Base-by-base conservation (phyloP, 441 rosid species). In the Mallotus japonicus region DNA sequence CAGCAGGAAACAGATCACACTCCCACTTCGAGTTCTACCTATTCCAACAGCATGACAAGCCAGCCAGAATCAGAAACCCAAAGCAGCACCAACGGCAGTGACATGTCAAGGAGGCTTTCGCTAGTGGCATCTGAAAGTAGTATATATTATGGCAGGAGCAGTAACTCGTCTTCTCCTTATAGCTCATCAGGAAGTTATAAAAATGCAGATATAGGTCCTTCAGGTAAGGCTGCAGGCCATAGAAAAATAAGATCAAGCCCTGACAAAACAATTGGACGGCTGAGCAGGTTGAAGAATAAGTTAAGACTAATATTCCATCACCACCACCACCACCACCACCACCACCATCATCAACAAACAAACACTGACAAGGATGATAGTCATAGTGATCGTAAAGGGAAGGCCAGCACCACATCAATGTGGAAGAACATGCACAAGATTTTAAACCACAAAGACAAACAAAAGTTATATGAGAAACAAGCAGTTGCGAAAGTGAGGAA, bases 261-360 rank as follows among this genome's bases (percentile, higher is more conserved):
- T 22, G 78, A 75, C 53, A 74, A 46, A 76, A 70, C 16, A 42
- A 55, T 71, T 3, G 89, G 90, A 62, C 15, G 77, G 64, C 50
- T 85, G 66, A 79, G 73, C 70, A 81, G 84, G 79, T 32, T 84
- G 17, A 86, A 83, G 87, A 80, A 85, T 54, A 88, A 81, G 75
- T 65, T 88, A 19, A 88, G 87, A 11, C 77, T 85, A 61, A 83
- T 86, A 47, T 80, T 88, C 65, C 92, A 83, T 58, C 88, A 83
- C 55, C 91, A 87, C 15, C 87, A 82, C 15, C 91, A 88, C 3
- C 89, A 85, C 2, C 87, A 86, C 75, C 87, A 72, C 53, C 69
- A 72, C 13, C 15, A 50, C 28, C 54, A 54, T 9, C 61, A 72
- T 37, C 12, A 20, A 24, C 34, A n/a, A 49, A 49, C 0, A 44